A percentile compares a stretch with the other conserved stretches of the same genome.
Evolutionary conservation across 2,329 filamentous ascomycete species (phyloP).

Genomic region (Trichoderma pleuroti): DNA sequence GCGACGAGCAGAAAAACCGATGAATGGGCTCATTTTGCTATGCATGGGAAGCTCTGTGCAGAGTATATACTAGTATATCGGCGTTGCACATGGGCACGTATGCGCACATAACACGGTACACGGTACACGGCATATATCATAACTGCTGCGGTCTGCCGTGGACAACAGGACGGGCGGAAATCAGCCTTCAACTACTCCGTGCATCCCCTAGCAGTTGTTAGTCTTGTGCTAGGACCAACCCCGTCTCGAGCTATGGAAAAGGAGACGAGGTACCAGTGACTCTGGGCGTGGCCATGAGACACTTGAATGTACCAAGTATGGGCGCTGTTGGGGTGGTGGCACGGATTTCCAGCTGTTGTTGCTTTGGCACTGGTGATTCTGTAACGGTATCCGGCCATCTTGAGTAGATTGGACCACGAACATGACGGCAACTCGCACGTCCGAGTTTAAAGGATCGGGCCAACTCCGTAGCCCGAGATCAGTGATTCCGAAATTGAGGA

Average conservation of each 20-base stretch:
- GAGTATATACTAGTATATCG: not conserved
- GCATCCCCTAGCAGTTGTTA: not conserved
- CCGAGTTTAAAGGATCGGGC: not conserved
- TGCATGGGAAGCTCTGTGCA: not conserved
- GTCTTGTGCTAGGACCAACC: conserved; percentile 10
- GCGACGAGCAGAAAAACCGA: not conserved
- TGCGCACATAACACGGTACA: not conserved
- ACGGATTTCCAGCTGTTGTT: not conserved
- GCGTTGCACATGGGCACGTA: not conserved
- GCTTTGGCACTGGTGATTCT: not conserved
- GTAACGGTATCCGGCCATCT: not conserved
- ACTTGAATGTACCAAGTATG: not conserved
- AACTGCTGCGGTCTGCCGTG: not conserved
- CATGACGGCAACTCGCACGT: not conserved
- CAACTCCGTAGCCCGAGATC: not conserved
- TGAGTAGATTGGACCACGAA: not conserved
- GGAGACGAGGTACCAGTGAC: not conserved
- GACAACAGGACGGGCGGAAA: not conserved
- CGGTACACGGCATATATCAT: not conserved
- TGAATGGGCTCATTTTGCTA: not conserved
- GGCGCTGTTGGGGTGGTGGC: not conserved
- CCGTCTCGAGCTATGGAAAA: not conserved
- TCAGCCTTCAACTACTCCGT: not conserved
- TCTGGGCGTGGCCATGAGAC: not conserved
- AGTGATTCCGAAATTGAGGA: not conserved